Evolutionary conservation across 179 eudicot genomes (phyloP), one percentile per base, ranked within the genome.

Genomic region (Actinidia arguta): DNA sequence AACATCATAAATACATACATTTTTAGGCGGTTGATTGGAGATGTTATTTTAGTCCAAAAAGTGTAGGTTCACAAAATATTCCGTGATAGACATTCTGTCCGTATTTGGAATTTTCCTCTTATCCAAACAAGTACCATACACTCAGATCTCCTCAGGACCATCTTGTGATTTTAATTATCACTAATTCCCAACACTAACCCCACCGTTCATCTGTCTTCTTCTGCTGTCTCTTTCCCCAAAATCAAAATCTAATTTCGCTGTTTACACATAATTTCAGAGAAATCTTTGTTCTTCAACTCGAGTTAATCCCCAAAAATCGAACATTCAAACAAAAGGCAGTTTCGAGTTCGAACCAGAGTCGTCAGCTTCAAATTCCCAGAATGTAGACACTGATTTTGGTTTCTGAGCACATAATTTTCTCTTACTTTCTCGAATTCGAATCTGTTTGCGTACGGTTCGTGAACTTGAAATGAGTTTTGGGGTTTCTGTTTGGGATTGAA

Each of bases 51-150:
- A 39, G 42, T 39, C 42, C 42, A 39, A 39, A 39, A 39, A 39
- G 42, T 39, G 42, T 39, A 39, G 42, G 42, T 39, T 39, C 42
- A 56, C 24, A 17, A 71, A 46, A 71, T 9, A 46, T 18, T 22
- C 39, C 36, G 39, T 18, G 58, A 50, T 39, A 39, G 42, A 39
- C 42, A 39, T 39, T 39, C 42, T 39, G 42, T 39, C 42, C 42
- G 42, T 39, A 39, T 77, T 77, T 25, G 71, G 71, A 77, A 20
- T 44, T 77, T 82, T 82, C 68, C 55, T 39, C 84, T 82, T 83
- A 83, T 83, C 82, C 81, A 82, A 68, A 82, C 76, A 27, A 12
- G 22, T 64, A 18, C 81, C 78, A 75, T 36, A 81, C 70, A 56
- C 68, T 22, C 36, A 69, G 85, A 83, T 71, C 2, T 39, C 47